A percentile compares a stretch with the other conserved stretches of the same genome.
Evolutionary conservation across 2,329 filamentous ascomycete species (phyloP).

Genomic region (Aspergillus costaricaensis): DNA sequence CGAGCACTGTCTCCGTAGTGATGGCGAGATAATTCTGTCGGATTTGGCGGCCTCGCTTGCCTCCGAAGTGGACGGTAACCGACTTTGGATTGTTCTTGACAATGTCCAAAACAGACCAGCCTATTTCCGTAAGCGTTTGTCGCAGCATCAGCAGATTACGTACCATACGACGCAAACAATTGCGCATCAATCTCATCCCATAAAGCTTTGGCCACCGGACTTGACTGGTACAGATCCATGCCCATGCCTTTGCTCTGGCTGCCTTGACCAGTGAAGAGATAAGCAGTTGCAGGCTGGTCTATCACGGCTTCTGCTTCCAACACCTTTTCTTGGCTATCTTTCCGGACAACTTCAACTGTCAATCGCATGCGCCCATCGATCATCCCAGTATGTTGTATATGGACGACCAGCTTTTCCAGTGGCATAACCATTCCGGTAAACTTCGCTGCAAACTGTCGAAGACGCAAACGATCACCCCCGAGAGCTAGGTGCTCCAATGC

Average conservation of each 20-base stretch:
- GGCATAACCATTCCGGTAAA: conserved; percentile 95
- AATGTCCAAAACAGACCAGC: conserved; percentile 91
- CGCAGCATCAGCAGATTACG: conserved; percentile 48
- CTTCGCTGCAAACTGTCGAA: conserved; percentile 89
- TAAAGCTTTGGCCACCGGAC: conserved; percentile 85
- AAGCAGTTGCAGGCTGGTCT: conserved; percentile 90
- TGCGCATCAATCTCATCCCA: conserved; percentile 96
- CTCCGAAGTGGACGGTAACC: conserved; percentile 94
- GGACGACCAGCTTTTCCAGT: conserved; percentile 87
- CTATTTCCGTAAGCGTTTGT: conserved; percentile 4
- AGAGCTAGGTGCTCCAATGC: conserved; percentile 92
- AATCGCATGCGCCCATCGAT: conserved; percentile 95
- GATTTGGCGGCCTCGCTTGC: conserved; percentile 89
- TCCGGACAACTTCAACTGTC: conserved; percentile 90
- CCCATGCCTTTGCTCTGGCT: conserved; percentile 98
- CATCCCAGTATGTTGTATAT: conserved; percentile 92
- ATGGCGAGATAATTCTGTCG: conserved; percentile 98
- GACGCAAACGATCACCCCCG: conserved; percentile 85
- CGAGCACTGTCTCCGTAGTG: conserved; percentile 36
- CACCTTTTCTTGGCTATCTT: conserved; percentile 90
- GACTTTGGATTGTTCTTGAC: conserved; percentile 98
- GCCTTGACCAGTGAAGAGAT: conserved; percentile 95
- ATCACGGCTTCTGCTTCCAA: conserved; percentile 90
- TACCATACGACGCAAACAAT: conserved; percentile 81
- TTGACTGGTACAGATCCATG: conserved; percentile 94